These are phyloP conservation scores for Furcasterigmium sp. DNA, from an alignment of 2,329 filamentous ascomycete genomes.

Conservation along the genomic window DNA sequence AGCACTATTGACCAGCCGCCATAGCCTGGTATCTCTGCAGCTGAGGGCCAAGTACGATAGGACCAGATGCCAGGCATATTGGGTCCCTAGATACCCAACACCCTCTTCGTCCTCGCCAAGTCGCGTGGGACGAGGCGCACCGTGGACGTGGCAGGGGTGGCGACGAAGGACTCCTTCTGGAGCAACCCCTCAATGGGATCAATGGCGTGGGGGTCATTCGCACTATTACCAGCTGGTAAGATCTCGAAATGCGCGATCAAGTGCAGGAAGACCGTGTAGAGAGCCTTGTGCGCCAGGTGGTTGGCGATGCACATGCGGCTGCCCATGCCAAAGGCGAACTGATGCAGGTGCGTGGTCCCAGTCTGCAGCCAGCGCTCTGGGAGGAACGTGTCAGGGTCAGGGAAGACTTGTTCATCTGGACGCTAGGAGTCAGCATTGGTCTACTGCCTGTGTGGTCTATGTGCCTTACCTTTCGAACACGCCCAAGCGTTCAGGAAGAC, in stretches of 20 bases:
- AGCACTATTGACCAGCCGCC: too few relatives aligned
- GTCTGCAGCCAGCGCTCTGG: constrained; percentile 35
- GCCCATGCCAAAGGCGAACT: constrained; percentile 49
- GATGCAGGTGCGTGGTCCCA: constrained; percentile 31
- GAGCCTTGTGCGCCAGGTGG: constrained; percentile 46
- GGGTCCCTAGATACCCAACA: too few relatives aligned
- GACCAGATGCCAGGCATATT: too few relatives aligned
- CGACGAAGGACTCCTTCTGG: constrained; percentile 2
- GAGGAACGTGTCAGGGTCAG: constrained; percentile 57
- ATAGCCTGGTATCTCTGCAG: too few relatives aligned
- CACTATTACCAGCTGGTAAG: constrained; percentile 17
- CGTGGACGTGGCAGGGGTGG: background rate
- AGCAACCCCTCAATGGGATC: constrained; percentile 1
- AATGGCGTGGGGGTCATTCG: constrained; percentile 5
- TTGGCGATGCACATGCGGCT: constrained; percentile 49
- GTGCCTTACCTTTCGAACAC: constrained; percentile 17
- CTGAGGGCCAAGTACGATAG: too few relatives aligned
- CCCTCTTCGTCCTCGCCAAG: constrained; percentile 4
- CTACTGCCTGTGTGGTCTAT: constrained; percentile 1
- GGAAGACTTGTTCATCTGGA: constrained; percentile 54
- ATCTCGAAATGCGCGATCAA: constrained; percentile 45
- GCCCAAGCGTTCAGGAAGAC: constrained; percentile 23
- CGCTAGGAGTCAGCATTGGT: background rate
- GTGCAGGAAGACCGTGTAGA: constrained; percentile 46
- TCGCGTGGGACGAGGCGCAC: constrained; percentile 4